phyloP scores from a whole-genome alignment of 2,329 filamentous ascomycete genomes.

The Ophiostoma angusticollis region DNA sequence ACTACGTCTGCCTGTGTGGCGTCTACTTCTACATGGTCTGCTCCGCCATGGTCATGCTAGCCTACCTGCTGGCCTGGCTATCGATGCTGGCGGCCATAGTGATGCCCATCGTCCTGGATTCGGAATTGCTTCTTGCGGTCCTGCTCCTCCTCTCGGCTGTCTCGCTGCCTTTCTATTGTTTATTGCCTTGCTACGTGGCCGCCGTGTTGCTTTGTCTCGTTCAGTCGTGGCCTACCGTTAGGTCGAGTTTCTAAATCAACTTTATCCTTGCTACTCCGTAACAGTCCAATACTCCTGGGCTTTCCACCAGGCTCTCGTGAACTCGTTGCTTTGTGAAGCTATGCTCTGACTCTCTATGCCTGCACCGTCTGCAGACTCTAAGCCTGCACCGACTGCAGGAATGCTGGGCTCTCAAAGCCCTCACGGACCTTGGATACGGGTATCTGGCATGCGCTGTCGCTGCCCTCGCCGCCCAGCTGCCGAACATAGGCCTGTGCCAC shows the following conservation, averaged over 20 bases:
- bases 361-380: no score
- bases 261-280: no score
- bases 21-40: not conserved
- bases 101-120: no score
- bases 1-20: not conserved
- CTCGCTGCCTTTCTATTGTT: not conserved
- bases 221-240: no score
- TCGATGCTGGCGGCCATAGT: no score
- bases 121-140: no score
- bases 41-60: not conserved
- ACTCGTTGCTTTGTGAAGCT: no score
- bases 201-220: no score
- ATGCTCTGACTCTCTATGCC: no score
- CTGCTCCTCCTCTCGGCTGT: not conserved
- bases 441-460: conserved; percentile 23
- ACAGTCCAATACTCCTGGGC: no score
- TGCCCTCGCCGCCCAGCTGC: conserved; percentile 21
- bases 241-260: no score
- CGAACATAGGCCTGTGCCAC: conserved; percentile 44
- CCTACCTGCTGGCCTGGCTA: not conserved
- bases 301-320: no score
- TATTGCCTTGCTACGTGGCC: not conserved
- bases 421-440: conserved; percentile 45
- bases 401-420: conserved; percentile 41
- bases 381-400: conserved; percentile 24